Base-by-base conservation (phyloP, 2,329 filamentous ascomycete genomes). In the Lecanosticta acicola region DNA sequence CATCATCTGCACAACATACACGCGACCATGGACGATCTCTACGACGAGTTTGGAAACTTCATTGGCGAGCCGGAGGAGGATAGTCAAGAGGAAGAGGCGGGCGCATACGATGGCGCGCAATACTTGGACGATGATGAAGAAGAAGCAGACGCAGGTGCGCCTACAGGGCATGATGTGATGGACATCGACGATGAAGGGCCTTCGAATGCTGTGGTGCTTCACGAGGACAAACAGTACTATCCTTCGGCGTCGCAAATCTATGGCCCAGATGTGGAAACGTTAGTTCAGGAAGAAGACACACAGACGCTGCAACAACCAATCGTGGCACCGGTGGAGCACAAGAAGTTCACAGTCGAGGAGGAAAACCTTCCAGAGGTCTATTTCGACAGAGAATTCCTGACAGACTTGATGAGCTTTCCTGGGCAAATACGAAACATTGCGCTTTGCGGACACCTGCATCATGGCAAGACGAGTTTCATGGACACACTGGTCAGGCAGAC, bases 191-290 rank as follows among this genome's bases (percentile, higher is more conserved):
- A 88, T 66, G 84, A 90, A 39, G 89, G 86, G 11, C 87, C 91
- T 3, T 96, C 90, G 3, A 98, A 97, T 67, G 91, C 93, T 41
- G 89, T 98, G n/a, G 79, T 98, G 47, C 79, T 98, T 37, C 93
- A 98, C 71, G 93, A 98, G 75, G 93, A 98, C 72, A 98, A 98
- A 69, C 93, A 97, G 66, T 98, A 98, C 69, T 98, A 98, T 65
- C 93, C 93, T 21, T 95, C 90, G n/a, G 93, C 93, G 46, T 84
- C 91, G 64, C 93, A 98, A 68, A 83, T 95, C 34, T 98, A 97
- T 66, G 93, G 93, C 42, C 78, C 83, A 59, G 90, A 93, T 69
- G 93, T 98, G 59, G 93, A 98, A 71, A 93, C 91, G 1, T 72
- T 95, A 68, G 91, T 98, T 32, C 87, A 97, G 64, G 93, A 98